These are phyloP conservation scores for Exserohilum rostratum DNA, from an alignment of 2,329 filamentous ascomycete genomes.

Conservation along the genomic window DNA sequence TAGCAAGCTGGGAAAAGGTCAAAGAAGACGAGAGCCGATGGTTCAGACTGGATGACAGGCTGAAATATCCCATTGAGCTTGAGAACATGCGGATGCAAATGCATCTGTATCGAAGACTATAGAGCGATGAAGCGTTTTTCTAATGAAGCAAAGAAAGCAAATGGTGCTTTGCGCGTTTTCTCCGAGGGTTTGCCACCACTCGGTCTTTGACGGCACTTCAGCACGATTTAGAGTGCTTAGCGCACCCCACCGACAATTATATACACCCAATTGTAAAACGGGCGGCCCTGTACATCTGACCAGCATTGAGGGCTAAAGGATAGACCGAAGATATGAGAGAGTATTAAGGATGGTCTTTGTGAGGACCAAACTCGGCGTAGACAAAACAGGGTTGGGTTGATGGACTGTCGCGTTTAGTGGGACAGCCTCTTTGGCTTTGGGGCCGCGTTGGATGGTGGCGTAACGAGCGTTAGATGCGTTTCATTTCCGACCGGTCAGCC, in stretches of 20 bases:
- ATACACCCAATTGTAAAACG: not conserved
- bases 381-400: not conserved
- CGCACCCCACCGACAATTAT: not conserved
- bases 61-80: constrained; percentile 82
- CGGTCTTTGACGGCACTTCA: not conserved
- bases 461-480: too few species aligned
- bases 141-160: not conserved
- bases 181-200: not conserved
- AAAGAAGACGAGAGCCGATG: constrained; percentile 78
- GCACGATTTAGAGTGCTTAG: not conserved
- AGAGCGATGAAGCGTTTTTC: not conserved
- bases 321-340: not conserved
- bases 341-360: not conserved
- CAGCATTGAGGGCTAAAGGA: not conserved
- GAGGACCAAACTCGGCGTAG: not conserved
- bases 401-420: not conserved
- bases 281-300: not conserved
- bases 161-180: not conserved
- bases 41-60: constrained; percentile 71
- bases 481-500: not conserved
- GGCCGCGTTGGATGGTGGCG: too few species aligned
- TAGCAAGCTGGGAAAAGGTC: constrained; percentile 71
- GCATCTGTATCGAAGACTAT: constrained; percentile 68
- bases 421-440: not conserved
- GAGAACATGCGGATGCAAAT: constrained; percentile 97